These are phyloP conservation scores for Lathyrus aphaca DNA, from an alignment of 306 rosid species.

Conservation along the genomic window DNA sequence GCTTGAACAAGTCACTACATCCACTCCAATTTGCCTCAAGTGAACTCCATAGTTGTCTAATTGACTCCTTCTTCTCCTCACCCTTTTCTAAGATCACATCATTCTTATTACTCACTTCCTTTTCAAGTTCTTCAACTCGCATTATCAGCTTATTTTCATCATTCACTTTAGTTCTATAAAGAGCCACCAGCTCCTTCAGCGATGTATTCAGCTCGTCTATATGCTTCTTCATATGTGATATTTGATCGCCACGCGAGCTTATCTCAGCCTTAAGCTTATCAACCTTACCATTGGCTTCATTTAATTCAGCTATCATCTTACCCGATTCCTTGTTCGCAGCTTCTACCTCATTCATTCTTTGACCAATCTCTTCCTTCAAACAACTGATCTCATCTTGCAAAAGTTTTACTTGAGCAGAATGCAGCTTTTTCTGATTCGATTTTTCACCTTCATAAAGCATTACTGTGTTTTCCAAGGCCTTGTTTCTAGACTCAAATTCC, in stretches of 20 bases:
- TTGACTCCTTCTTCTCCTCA: no score
- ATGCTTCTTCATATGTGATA: slow-evolving; percentile 52
- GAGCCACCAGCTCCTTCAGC: slow-evolving; percentile 34
- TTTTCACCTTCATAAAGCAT: slow-evolving; percentile 50
- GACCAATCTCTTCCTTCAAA: slow-evolving; percentile 56
- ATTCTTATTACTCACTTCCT: slow-evolving; percentile 58
- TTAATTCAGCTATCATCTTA: slow-evolving; percentile 59
- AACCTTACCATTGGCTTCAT: slow-evolving; percentile 47
- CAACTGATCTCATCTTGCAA: slow-evolving; percentile 54
- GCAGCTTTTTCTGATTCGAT: slow-evolving; percentile 46
- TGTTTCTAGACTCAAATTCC: slow-evolving; percentile 46
- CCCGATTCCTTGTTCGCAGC: slow-evolving; percentile 59
- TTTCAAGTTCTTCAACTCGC: slow-evolving; percentile 59
- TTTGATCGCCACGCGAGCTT: slow-evolving; percentile 50
- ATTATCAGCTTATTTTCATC: slow-evolving; percentile 49
- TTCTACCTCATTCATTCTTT: slow-evolving; percentile 48
- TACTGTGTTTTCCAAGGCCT: slow-evolving; percentile 41
- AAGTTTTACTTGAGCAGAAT: slow-evolving; percentile 45
- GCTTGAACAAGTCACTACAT: no score
- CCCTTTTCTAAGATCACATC: background rate
- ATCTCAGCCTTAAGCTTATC: slow-evolving; percentile 51
- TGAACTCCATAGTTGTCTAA: no score
- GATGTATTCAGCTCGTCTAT: slow-evolving; percentile 39
- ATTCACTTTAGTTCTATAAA: slow-evolving; percentile 36
- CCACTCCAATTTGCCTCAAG: no score